phyloP scores from a whole-genome alignment of 2,329 filamentous ascomycete species.

The Chaetomium sp. region DNA sequence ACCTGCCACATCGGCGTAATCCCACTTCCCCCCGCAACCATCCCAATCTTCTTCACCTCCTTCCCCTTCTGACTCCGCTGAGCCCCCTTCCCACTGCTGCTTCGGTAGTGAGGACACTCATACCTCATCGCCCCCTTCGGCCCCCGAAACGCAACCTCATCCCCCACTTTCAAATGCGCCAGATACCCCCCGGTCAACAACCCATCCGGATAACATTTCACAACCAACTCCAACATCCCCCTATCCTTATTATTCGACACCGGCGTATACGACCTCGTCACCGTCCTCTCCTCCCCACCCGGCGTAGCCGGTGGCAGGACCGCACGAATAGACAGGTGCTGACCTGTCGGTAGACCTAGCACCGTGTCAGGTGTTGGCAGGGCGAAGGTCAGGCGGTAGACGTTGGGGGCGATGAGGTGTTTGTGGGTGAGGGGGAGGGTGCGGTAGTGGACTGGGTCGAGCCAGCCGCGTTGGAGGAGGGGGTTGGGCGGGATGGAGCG shows the following conservation, averaged over 20 bases:
- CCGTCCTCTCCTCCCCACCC: slow-evolving; percentile 32
- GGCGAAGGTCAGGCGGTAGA: slow-evolving; percentile 42
- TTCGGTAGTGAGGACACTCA: slow-evolving; percentile 19
- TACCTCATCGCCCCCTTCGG: slow-evolving; percentile 54
- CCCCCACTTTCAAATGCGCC: slow-evolving; percentile 33
- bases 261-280: slow-evolving; percentile 50
- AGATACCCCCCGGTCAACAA: slow-evolving; percentile 42
- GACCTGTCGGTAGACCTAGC: slow-evolving; percentile 50
- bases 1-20: slow-evolving; percentile 56
- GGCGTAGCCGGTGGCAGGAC: slow-evolving; percentile 24
- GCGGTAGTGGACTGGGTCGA: slow-evolving; percentile 36
- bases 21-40: slow-evolving; percentile 29
- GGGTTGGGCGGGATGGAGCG: not conserved
- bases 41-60: slow-evolving; percentile 41
- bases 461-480: slow-evolving; percentile 8
- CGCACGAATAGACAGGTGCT: slow-evolving; percentile 49
- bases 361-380: slow-evolving; percentile 39
- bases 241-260: slow-evolving; percentile 44
- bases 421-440: slow-evolving; percentile 39
- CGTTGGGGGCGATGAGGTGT: slow-evolving; percentile 35
- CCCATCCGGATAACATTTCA: slow-evolving; percentile 38
- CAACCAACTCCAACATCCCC: slow-evolving; percentile 41
- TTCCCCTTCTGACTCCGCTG: slow-evolving; percentile 14
- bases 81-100: too few species aligned
- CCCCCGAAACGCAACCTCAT: slow-evolving; percentile 46